Percentiles rank a stretch among this genome's conserved stretches.
Conservation (phyloP, 2,329 filamentous ascomycete species). For the Dactylellina haptotyla region DNA sequence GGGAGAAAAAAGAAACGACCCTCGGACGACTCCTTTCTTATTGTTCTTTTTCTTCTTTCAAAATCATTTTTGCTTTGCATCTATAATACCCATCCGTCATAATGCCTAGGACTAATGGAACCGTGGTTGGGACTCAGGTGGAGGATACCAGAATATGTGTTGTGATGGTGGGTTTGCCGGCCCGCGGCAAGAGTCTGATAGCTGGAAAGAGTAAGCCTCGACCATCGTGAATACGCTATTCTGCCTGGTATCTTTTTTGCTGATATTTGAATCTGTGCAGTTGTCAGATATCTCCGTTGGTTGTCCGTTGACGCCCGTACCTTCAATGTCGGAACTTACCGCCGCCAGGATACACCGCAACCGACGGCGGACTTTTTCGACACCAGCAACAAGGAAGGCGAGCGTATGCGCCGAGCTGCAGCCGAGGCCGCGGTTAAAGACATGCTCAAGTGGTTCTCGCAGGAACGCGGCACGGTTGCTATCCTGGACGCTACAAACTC, state of each 20-base stretch:
- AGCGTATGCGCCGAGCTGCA: conserved; percentile 84
- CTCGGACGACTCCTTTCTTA: neutral
- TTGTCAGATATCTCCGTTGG: conserved; percentile 94
- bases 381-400: conserved; percentile 85
- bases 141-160: conserved; percentile 70
- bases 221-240: neutral
- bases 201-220: conserved; percentile 83
- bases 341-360: conserved; percentile 86
- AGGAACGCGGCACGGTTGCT: conserved; percentile 81
- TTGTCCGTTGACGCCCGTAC: conserved; percentile 91
- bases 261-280: conserved; percentile 64
- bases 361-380: conserved; percentile 96
- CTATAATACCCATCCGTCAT: conserved; percentile 22
- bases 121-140: conserved; percentile 52
- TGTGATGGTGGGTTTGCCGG: conserved; percentile 97
- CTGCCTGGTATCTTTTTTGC: conserved; percentile 1
- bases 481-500: conserved; percentile 98
- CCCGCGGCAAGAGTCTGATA: conserved; percentile 95
- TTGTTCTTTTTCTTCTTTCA: neutral
- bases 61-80: neutral
- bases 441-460: conserved; percentile 91
- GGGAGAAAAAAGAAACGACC: neutral
- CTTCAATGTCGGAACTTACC: conserved; percentile 98
- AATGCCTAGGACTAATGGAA: conserved; percentile 54
- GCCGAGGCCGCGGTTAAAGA: conserved; percentile 91